Evolutionary conservation across 176 grass and related monocot species (phyloP).

Genomic region (Panicum miliaceum): DNA sequence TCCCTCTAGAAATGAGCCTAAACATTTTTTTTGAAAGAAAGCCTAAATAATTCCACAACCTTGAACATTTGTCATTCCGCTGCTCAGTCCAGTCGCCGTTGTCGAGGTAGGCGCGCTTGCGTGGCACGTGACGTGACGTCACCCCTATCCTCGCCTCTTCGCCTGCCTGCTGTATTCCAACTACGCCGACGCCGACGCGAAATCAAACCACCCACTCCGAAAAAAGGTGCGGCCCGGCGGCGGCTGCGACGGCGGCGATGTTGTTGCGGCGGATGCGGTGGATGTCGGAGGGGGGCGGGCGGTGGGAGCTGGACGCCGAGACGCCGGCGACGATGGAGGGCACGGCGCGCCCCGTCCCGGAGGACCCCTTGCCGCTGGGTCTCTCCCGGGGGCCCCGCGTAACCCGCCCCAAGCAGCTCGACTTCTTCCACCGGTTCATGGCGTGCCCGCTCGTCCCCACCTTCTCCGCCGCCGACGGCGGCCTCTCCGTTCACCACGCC

Average conservation of each 20-base stretch:
- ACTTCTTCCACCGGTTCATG: slow-evolving; percentile 99
- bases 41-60: too few species aligned
- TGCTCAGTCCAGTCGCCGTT: too few species aligned
- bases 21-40: too few species aligned
- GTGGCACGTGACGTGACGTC: not conserved
- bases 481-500: slow-evolving; percentile 84
- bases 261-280: slow-evolving; percentile 81
- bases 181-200: slow-evolving; percentile 12
- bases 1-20: too few species aligned
- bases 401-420: slow-evolving; percentile 94
- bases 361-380: slow-evolving; percentile 75
- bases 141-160: not conserved
- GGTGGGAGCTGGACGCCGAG: slow-evolving; percentile 89
- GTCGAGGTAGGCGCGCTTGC: too few species aligned
- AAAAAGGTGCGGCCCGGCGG: slow-evolving; percentile 23
- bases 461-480: slow-evolving; percentile 53
- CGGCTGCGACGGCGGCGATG: slow-evolving; percentile 1
- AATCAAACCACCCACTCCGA: not conserved
- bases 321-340: slow-evolving; percentile 88
- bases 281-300: slow-evolving; percentile 61
- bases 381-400: slow-evolving; percentile 70
- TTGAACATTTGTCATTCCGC: too few species aligned
- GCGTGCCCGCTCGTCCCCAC: slow-evolving; percentile 80
- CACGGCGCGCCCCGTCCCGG: slow-evolving; percentile 76
- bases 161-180: not conserved